Conservation (phyloP, 2,329 filamentous ascomycete genomes). For the Capronia americana region DNA sequence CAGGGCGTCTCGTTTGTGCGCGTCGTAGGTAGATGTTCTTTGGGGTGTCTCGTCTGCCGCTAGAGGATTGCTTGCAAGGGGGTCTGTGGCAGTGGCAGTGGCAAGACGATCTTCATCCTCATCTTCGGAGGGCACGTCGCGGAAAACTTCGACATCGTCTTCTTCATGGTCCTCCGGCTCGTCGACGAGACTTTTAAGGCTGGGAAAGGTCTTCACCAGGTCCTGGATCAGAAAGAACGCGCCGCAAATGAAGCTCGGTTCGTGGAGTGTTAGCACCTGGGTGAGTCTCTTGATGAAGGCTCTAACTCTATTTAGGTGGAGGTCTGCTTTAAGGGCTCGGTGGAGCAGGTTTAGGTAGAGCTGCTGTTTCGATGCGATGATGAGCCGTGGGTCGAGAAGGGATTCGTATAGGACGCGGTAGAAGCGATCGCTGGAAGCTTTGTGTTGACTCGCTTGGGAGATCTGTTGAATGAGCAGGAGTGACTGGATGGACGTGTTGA, state of each 20-base stretch:
- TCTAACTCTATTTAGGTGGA: conserved; percentile 90
- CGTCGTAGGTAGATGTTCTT: conserved; percentile 69
- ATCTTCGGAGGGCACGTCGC: conserved; percentile 65
- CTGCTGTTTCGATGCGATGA: conserved; percentile 91
- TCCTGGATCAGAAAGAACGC: conserved; percentile 89
- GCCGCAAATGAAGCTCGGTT: conserved; percentile 90
- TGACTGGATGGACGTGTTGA: conserved; percentile 97
- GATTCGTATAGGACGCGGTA: conserved; percentile 97
- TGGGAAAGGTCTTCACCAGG: conserved; percentile 78
- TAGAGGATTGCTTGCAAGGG: conserved; percentile 29
- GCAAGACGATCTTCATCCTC: background rate
- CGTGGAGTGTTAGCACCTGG: conserved; percentile 85
- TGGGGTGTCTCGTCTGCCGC: conserved; percentile 16
- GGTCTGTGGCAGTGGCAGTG: conserved; percentile 2
- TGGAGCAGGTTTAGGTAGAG: conserved; percentile 93
- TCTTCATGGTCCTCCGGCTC: conserved; percentile 81
- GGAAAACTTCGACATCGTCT: conserved; percentile 74
- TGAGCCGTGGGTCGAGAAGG: conserved; percentile 83
- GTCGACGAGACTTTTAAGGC: conserved; percentile 76
- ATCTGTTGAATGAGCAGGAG: conserved; percentile 94
- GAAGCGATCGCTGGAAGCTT: conserved; percentile 85
- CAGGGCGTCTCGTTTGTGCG: conserved; percentile 87
- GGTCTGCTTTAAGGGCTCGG: conserved; percentile 83
- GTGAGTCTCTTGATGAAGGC: conserved; percentile 94
- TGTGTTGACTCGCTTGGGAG: conserved; percentile 69